Conservation (phyloP, 2,329 filamentous ascomycete genomes). For the Hypoxylon sp. region DNA sequence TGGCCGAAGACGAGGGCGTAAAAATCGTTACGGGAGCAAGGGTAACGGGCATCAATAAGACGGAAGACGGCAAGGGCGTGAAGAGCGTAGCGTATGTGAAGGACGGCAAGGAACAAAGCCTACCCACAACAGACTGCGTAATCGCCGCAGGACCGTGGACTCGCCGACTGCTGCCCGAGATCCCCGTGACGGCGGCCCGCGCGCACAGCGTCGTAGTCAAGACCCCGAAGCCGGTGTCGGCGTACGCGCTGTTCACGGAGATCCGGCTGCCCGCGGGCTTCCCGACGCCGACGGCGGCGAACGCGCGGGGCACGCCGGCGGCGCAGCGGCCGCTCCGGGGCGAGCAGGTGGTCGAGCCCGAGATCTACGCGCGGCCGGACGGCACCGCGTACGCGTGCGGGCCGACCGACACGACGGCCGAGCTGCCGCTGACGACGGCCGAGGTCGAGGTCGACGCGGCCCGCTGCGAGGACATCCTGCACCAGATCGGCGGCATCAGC, state of each 20-base stretch:
- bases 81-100: conserved; percentile 45
- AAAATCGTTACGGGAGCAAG: conserved; percentile 54
- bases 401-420: conserved; percentile 66
- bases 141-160: conserved; percentile 58
- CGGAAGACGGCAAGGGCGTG: conserved; percentile 32
- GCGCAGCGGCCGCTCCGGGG: conserved; percentile 35
- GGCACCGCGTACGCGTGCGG: conserved; percentile 81
- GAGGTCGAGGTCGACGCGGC: conserved; percentile 70
- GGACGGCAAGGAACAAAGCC: conserved; percentile 37
- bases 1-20: conserved; percentile 69
- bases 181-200: conserved; percentile 52
- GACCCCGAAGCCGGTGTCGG: conserved; percentile 54
- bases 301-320: conserved; percentile 19
- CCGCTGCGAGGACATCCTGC: conserved; percentile 73
- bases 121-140: conserved; percentile 44
- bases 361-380: conserved; percentile 80
- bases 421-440: conserved; percentile 67
- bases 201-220: conserved; percentile 57
- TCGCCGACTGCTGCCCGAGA: conserved; percentile 50
- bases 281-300: conserved; percentile 44
- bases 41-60: conserved; percentile 40
- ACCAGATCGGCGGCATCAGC: conserved; percentile 64
- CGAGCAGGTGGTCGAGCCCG: conserved; percentile 65
- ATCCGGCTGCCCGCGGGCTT: conserved; percentile 69
- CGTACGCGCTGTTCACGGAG: conserved; percentile 74